Evolutionary conservation across 2,329 filamentous ascomycete species (phyloP), one percentile per base, ranked within the genome.

Genomic region (Colletotrichum tropicale): DNA sequence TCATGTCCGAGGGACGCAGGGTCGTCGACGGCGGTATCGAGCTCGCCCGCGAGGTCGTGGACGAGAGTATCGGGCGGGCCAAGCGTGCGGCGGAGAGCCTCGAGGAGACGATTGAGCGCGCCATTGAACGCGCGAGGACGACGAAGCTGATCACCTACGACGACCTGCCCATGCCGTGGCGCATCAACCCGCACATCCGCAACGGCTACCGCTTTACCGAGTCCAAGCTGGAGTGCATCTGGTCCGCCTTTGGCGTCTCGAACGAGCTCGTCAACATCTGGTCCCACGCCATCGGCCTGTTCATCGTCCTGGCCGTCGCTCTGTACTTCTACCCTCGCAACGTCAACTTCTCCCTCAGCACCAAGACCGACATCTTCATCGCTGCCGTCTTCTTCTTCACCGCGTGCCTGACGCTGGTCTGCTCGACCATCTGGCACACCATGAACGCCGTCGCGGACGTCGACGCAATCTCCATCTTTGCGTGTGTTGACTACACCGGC

Each of bases 181-280:
- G 94, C 76, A 94, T 98, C 81, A 99, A 99, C 85, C 96, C 96
- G 3, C 95, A 99, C 85, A 98, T 99, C 82, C 89, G 93, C 67
- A 92, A 91, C 70, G 97, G 97, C 21, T 99, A 99, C 84, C 96
- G 97, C 67, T 99, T 99, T 87, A 94, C 92, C 76, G 95, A 98
- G 81, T 96, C 95, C 75, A 98, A 98, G 84, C 88, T 96, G 71
- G 96, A 96, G 79, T 98, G 96, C 83, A 88, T 98, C 67, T 91
- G 91, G 67, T 98, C 96, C 26, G 92, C 95, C 77, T 96, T 98
- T 81, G 90, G 92, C 77, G 87, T 97, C 74, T 98, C 95, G 78
- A 99, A 99, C 85, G 97, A 99, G 86, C 91, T 94, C 55, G 93
- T 98, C 87, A 99, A 99, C 86, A 99, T 99, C 82, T 99, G 97